These are phyloP conservation scores for Psidium guajava DNA, from an alignment of 345 rosid species.

Conservation along the genomic window DNA sequence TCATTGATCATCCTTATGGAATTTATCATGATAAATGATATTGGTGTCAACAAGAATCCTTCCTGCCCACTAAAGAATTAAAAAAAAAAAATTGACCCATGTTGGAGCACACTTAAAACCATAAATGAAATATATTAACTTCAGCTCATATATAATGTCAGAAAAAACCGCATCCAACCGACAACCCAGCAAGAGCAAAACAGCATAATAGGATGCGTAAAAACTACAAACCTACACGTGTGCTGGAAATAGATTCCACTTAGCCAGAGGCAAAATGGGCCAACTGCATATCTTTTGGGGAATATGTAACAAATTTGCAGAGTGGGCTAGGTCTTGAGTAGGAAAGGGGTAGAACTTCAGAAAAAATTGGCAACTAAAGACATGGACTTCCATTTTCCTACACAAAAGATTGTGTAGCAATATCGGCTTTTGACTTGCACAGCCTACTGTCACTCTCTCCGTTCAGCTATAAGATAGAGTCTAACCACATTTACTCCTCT, in stretches of 20 bases:
- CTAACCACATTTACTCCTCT: not conserved
- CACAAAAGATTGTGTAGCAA: not conserved
- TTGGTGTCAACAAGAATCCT: slow-evolving; percentile 6
- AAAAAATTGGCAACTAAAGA: not conserved
- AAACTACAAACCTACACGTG: not conserved
- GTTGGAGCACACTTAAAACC: not conserved
- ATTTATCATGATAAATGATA: slow-evolving; percentile 48
- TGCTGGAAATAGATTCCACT: not conserved
- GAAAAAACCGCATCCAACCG: not conserved
- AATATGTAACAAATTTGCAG: not conserved
- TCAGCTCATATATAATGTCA: not conserved
- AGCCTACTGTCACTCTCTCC: not conserved
- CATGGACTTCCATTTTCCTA: not conserved
- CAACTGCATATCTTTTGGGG: not conserved
- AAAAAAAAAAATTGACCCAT: not conserved
- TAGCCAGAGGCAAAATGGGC: not conserved
- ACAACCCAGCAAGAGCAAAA: not conserved
- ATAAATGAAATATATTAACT: not conserved
- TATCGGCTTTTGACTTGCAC: not conserved
- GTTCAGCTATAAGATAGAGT: not conserved
- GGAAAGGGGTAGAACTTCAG: not conserved
- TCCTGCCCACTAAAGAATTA: slow-evolving; percentile 25
- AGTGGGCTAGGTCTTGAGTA: not conserved
- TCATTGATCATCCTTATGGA: slow-evolving; percentile 21
- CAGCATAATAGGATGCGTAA: not conserved